Evolutionary conservation across 192 early-diverging fungal species (phyloP).

Genomic region (Linnemannia hyalina): DNA sequence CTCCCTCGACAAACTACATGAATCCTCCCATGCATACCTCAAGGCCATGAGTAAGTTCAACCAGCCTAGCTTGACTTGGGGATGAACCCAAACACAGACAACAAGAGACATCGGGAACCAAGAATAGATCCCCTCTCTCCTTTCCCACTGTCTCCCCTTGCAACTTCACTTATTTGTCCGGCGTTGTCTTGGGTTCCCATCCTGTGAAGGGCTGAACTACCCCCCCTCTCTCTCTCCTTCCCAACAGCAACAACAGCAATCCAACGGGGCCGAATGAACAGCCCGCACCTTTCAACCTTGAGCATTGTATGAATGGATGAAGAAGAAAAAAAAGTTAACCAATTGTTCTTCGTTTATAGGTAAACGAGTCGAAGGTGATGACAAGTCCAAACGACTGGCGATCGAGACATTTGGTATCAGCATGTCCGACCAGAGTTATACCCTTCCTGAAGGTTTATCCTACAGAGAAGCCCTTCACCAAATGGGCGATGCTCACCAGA

Average conservation of each 20-base stretch:
- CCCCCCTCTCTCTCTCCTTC: neutral
- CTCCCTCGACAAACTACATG: conserved; percentile 12
- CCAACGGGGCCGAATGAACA: neutral
- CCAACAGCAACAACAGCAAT: neutral
- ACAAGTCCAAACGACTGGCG: conserved; percentile 25
- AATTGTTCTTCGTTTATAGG: conserved; percentile 1
- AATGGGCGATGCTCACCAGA: conserved; percentile 37
- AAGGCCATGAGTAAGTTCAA: conserved; percentile 30
- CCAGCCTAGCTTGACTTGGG: neutral
- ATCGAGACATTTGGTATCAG: conserved; percentile 29
- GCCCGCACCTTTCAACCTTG: neutral
- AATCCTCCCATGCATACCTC: conserved; percentile 18
- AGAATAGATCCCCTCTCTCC: neutral
- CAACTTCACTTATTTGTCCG: neutral
- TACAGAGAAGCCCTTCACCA: conserved; percentile 17
- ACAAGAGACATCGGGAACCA: conserved; percentile 1
- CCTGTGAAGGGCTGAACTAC: neutral
- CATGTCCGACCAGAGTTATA: conserved; percentile 31
- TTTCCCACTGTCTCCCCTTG: neutral
- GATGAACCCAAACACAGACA: neutral
- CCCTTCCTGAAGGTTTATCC: conserved; percentile 12
- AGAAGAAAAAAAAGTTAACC: neutral
- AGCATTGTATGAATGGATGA: neutral
- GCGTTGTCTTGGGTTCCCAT: neutral
- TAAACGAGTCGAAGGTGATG: conserved; percentile 23